Percentiles rank a stretch among this genome's conserved stretches.
phyloP scores from a whole-genome alignment of 176 grass and related monocot genomes.

The Oryza australiensis region DNA sequence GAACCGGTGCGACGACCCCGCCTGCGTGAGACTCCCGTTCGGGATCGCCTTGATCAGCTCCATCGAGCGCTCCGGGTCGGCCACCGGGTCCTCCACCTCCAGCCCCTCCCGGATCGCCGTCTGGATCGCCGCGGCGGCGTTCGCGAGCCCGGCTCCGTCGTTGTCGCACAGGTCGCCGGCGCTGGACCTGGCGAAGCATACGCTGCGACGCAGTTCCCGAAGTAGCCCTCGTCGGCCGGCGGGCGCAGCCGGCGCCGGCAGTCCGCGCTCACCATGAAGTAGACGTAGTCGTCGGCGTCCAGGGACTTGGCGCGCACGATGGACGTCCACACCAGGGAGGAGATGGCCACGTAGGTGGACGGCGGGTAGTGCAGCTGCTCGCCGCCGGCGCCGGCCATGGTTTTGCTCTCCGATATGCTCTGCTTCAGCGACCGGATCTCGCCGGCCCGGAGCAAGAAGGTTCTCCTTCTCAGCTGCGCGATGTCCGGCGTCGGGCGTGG shows the following conservation, averaged over 20 bases:
- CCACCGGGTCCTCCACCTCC: slow-evolving; percentile 16
- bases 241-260: slow-evolving; percentile 39
- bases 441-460: slow-evolving; percentile 10
- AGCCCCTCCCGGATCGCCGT: slow-evolving; percentile 11
- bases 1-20: slow-evolving; percentile 43
- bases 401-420: background rate
- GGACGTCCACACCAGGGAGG: slow-evolving; percentile 44
- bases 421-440: slow-evolving; percentile 39
- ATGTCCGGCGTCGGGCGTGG: background rate
- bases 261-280: slow-evolving; percentile 41
- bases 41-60: too few species aligned
- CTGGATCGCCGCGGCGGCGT: slow-evolving; percentile 11
- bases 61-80: background rate
- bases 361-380: background rate
- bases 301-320: slow-evolving; percentile 5
- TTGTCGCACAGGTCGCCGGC: background rate
- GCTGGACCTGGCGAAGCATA: background rate
- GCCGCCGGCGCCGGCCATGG: background rate
- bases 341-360: slow-evolving; percentile 22
- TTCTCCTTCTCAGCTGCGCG: slow-evolving; percentile 8
- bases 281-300: background rate
- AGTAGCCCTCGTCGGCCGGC: slow-evolving; percentile 32
- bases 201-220: slow-evolving; percentile 45
- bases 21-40: background rate
- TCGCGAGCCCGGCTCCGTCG: background rate